phyloP scores from a whole-genome alignment of 192 early-diverging fungal species.

The Physocladia obscura region DNA sequence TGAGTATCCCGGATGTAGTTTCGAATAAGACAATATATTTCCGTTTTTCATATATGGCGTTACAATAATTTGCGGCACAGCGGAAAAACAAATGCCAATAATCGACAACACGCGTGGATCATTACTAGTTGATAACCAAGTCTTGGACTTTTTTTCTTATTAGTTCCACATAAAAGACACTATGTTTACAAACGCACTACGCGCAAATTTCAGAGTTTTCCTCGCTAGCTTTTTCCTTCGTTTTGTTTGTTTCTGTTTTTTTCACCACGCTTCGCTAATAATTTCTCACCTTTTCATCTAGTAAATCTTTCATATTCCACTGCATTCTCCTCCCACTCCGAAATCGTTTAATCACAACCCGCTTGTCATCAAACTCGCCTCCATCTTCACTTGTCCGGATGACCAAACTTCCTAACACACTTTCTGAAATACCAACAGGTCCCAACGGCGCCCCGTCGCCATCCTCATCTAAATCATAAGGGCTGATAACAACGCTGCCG shows the following conservation, averaged over 20 bases:
- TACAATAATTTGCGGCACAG: constrained; percentile 12
- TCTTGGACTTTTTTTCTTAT: neutral
- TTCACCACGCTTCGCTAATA: too few species aligned
- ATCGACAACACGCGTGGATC: constrained; percentile 1
- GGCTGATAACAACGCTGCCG: neutral
- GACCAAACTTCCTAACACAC: constrained; percentile 5
- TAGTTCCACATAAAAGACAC: too few species aligned
- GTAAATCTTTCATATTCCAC: neutral
- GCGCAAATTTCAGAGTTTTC: too few species aligned
- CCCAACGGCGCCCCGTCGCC: constrained; percentile 32
- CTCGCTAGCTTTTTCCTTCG: too few species aligned
- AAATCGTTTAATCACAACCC: constrained; percentile 22
- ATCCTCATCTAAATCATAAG: constrained; percentile 33
- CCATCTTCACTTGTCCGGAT: neutral
- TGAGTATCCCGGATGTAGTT: constrained; percentile 24
- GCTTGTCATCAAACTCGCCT: neutral
- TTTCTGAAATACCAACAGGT: constrained; percentile 22
- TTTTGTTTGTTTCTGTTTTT: too few species aligned
- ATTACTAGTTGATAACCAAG: constrained; percentile 7
- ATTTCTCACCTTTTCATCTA: neutral
- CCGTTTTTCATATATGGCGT: constrained; percentile 29
- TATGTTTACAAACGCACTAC: too few species aligned
- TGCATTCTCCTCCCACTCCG: neutral
- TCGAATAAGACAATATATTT: constrained; percentile 19
- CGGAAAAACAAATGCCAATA: neutral